Base-by-base conservation (phyloP, 2,329 filamentous ascomycete genomes). In the Nemania sp. region DNA sequence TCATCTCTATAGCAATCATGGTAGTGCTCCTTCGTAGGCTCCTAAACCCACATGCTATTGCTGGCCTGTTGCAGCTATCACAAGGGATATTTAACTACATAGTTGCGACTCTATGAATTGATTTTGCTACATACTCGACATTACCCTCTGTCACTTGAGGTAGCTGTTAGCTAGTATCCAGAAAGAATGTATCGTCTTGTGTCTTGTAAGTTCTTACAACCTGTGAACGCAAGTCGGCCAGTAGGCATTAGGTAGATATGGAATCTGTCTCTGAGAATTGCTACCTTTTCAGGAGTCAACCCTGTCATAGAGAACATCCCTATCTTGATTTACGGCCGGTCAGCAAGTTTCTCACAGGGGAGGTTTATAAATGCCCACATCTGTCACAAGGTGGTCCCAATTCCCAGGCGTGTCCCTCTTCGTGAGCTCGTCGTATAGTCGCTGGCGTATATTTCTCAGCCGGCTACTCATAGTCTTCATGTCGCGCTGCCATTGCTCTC, bases 221-320 rank as follows among this genome's bases (percentile, higher is more conserved):
- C 78, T 62, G 74, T 72, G 18, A 81, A 70, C 22, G 74, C 78
- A 15, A 78, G 73, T n/a, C 80, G 71, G 7, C 80, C 79, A 22
- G 71, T 77, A 1, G 70, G 67, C 47, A 80, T 66, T 61, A 82
- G 52, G 66, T 82, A 82, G 35, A 81, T 70, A 70, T 81, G 80
- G 60, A 75, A 70, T 22, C 77, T 73, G 1, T 77, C 68, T 65
- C 73, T 67, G 15, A 82, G 63, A 5, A 70, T 61, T 2, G 26
- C 35, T 3, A 82, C 78, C 45, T 81, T 77, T 35, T 74, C 68
- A 8, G 70, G 54, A 6, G 55, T 72, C 53, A 82, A 65, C 0
- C 80, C 79, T 0, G 80, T 80, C 66, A 79, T 81, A 4, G 74
- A 77, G 65, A 82, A 82, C 80, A 83, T 82, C 6, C 81, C 81